phyloP scores from a whole-genome alignment of 768 basidiomycete genomes.

The Mrakia frigida region DNA sequence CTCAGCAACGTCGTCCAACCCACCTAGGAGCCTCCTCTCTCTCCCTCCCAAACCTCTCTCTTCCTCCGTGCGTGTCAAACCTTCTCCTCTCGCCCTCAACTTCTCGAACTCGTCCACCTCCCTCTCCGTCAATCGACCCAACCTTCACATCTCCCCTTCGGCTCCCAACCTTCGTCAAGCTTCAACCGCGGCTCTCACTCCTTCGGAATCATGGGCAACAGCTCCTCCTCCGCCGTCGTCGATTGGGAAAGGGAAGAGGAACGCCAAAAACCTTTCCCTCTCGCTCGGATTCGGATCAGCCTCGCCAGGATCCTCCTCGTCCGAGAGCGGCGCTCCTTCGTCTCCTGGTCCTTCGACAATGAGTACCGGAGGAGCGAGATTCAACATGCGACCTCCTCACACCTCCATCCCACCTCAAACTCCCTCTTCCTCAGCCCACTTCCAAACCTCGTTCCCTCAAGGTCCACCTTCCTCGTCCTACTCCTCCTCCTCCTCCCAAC shows the following conservation, averaged over 20 bases:
- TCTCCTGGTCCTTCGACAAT: not conserved
- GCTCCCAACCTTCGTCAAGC: slow-evolving; percentile 28
- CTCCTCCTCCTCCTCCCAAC: not conserved
- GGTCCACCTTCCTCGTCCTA: not conserved
- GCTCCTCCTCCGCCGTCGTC: not conserved
- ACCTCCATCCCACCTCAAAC: slow-evolving; percentile 21
- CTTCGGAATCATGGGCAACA: slow-evolving; percentile 5
- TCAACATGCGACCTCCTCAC: slow-evolving; percentile 7
- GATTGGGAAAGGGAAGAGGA: not conserved
- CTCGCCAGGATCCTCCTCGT: not conserved
- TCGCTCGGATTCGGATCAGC: slow-evolving; percentile 20
- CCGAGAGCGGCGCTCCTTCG: not conserved
- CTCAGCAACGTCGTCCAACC: not conserved
- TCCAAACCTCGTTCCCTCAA: slow-evolving; percentile 18
- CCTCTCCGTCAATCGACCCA: slow-evolving; percentile 5
- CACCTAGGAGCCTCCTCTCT: not conserved
- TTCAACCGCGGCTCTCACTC: slow-evolving; percentile 15
- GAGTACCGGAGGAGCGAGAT: no score
- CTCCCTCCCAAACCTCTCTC: not conserved
- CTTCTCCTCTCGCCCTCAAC: slow-evolving; percentile 6
- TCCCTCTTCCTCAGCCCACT: slow-evolving; percentile 14
- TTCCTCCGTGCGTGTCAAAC: not conserved
- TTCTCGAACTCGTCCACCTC: slow-evolving; percentile 8
- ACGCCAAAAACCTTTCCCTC: slow-evolving; percentile 26
- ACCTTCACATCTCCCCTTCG: slow-evolving; percentile 25